Evolutionary conservation across 371 early-diverging fungal species (phyloP).

Genomic region (Mortierella sp.): DNA sequence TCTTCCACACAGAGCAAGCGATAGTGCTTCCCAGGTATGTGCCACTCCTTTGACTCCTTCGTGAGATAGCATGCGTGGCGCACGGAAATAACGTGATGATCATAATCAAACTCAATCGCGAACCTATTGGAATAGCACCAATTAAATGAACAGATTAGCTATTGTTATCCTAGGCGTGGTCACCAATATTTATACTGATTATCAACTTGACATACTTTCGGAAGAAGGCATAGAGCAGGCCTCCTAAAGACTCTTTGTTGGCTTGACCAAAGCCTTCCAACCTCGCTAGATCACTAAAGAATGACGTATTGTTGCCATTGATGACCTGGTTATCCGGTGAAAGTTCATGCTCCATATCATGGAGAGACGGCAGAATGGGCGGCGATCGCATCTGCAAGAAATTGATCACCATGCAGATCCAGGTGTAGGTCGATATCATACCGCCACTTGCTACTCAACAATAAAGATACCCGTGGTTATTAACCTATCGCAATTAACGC

Average conservation of each 20-base stretch:
- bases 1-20: conserved; percentile 90
- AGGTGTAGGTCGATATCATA: conserved; percentile 92
- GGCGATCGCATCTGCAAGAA: conserved; percentile 92
- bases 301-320: conserved; percentile 62
- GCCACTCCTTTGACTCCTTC: conserved; percentile 90
- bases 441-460: conserved; percentile 81
- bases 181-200: background rate
- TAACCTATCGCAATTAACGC: too few species aligned
- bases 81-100: conserved; percentile 80
- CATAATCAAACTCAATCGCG: conserved; percentile 88
- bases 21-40: conserved; percentile 67
- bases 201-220: conserved; percentile 58
- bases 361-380: conserved; percentile 91
- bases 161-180: background rate
- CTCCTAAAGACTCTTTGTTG: conserved; percentile 83
- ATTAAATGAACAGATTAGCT: background rate
- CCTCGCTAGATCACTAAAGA: conserved; percentile 74
- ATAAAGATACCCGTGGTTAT: background rate
- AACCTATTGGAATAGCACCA: conserved; percentile 16
- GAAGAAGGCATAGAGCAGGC: conserved; percentile 88
- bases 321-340: conserved; percentile 58
- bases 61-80: conserved; percentile 80
- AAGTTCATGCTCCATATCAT: conserved; percentile 63
- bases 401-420: conserved; percentile 91
- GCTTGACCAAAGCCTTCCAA: conserved; percentile 75